Percentiles rank a stretch among this genome's conserved stretches.
These are phyloP conservation scores for Aspergillus spinulosporus DNA, from an alignment of 2,329 filamentous ascomycete species.

Conservation along the genomic window DNA sequence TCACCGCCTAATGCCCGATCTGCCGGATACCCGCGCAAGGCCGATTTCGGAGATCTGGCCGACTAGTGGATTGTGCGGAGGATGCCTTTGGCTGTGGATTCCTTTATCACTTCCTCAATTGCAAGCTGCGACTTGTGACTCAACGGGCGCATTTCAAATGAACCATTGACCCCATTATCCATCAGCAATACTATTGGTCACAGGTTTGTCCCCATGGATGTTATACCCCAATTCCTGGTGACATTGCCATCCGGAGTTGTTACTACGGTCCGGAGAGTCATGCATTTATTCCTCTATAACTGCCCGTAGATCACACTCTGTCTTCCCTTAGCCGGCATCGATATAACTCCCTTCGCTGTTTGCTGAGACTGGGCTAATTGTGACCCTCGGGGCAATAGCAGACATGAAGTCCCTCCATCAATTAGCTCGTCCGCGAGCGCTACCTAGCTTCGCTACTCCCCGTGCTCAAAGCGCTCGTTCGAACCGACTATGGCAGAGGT, in stretches of 20 bases:
- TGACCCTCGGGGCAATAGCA: slow-evolving; percentile 1
- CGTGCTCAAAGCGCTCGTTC: slow-evolving; percentile 29
- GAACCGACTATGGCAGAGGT: slow-evolving; percentile 49
- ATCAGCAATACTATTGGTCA: not conserved
- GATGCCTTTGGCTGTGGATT: not conserved
- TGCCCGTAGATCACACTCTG: slow-evolving; percentile 5
- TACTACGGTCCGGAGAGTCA: slow-evolving; percentile 29
- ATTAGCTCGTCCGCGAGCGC: slow-evolving; percentile 35
- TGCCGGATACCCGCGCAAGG: slow-evolving; percentile 4
- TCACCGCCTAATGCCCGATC: slow-evolving; percentile 12
- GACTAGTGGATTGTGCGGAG: slow-evolving; percentile 7
- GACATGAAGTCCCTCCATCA: slow-evolving; percentile 39
- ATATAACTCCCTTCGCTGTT: not conserved
- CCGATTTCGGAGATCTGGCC: slow-evolving; percentile 20
- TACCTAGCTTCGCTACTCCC: slow-evolving; percentile 27
- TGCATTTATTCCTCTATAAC: slow-evolving; percentile 19
- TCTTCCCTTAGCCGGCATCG: not conserved
- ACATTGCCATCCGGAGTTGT: slow-evolving; percentile 29
- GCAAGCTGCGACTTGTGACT: slow-evolving; percentile 2
- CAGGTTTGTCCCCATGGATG: slow-evolving; percentile 3
- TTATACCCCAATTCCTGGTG: not conserved
- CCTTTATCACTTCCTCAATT: not conserved
- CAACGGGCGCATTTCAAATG: slow-evolving; percentile 1
- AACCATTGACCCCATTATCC: not conserved
- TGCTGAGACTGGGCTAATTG: not conserved